A percentile compares a stretch with the other conserved stretches of the same genome.
Conservation (phyloP, 1,284 basidiomycete genomes). For the Leucoagaricus sp. region DNA sequence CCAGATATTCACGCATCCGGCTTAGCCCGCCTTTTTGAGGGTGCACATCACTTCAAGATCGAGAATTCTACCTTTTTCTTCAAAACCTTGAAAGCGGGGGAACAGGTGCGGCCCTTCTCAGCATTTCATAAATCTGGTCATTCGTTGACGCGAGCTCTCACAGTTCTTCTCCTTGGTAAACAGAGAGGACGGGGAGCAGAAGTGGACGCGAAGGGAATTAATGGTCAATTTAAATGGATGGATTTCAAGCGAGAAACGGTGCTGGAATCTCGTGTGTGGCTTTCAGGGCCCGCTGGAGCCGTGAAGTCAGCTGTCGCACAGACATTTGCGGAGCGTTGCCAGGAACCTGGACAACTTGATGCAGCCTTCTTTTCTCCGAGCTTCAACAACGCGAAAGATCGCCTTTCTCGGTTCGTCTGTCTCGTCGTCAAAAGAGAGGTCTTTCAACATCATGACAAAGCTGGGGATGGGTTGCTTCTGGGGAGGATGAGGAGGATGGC, state of each 20-base stretch:
- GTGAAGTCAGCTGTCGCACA: conserved; percentile 27
- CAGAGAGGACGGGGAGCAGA: not conserved
- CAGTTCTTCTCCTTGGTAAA: not conserved
- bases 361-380: conserved; percentile 23
- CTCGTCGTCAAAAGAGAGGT: too few relatives aligned
- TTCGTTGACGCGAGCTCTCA: not conserved
- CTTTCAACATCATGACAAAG: too few relatives aligned
- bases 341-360: conserved; percentile 13
- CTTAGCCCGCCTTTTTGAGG: too few relatives aligned
- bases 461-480: too few relatives aligned
- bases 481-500: too few relatives aligned
- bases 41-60: not conserved
- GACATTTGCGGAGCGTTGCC: conserved; percentile 20
- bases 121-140: not conserved
- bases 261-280: conserved; percentile 21
- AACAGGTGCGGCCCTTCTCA: not conserved
- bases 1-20: too few relatives aligned
- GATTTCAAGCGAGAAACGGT: not conserved
- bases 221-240: not conserved
- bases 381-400: not conserved
- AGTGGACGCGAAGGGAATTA: not conserved
- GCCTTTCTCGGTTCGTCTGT: too few relatives aligned
- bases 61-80: not conserved
- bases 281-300: conserved; percentile 25
- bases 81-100: not conserved